Conservation (phyloP, 805 yeast genomes). For the Lipomyces yamanashiensis region DNA sequence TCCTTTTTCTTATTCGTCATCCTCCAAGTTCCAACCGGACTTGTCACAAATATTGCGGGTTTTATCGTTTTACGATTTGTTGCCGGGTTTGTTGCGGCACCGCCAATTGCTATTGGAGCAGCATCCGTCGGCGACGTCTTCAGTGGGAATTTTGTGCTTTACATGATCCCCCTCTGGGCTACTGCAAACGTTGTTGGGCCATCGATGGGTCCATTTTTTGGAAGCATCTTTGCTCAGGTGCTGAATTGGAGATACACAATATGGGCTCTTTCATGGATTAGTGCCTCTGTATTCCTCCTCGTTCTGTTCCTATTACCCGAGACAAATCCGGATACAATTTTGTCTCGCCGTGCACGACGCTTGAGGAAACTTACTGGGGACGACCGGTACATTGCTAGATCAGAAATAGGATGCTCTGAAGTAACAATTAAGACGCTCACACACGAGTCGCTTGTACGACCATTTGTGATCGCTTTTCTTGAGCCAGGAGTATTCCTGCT, state of each 20-base stretch:
- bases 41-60: constrained; percentile 55
- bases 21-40: constrained; percentile 61
- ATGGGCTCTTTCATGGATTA: constrained; percentile 43
- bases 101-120: constrained; percentile 60
- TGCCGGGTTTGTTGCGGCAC: constrained; percentile 62
- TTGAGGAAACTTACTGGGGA: constrained; percentile 54
- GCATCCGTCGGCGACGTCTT: constrained; percentile 9
- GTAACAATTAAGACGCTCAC: constrained; percentile 28
- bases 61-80: constrained; percentile 56
- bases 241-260: constrained; percentile 54
- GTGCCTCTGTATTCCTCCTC: constrained; percentile 48
- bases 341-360: constrained; percentile 56
- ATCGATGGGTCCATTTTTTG: constrained; percentile 59
- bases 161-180: constrained; percentile 55
- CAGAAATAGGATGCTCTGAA: neutral
- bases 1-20: constrained; percentile 55
- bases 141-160: constrained; percentile 45
- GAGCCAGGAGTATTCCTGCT: constrained; percentile 66
- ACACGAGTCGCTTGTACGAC: constrained; percentile 43
- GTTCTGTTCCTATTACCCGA: constrained; percentile 56
- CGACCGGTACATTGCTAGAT: constrained; percentile 53
- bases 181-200: constrained; percentile 58
- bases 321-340: constrained; percentile 52
- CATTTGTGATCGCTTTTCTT: constrained; percentile 53
- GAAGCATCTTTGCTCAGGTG: constrained; percentile 52